A percentile compares a stretch with the other conserved stretches of the same genome.
phyloP scores from a whole-genome alignment of 2,329 filamentous ascomycete genomes.

The Microsporum canis region DNA sequence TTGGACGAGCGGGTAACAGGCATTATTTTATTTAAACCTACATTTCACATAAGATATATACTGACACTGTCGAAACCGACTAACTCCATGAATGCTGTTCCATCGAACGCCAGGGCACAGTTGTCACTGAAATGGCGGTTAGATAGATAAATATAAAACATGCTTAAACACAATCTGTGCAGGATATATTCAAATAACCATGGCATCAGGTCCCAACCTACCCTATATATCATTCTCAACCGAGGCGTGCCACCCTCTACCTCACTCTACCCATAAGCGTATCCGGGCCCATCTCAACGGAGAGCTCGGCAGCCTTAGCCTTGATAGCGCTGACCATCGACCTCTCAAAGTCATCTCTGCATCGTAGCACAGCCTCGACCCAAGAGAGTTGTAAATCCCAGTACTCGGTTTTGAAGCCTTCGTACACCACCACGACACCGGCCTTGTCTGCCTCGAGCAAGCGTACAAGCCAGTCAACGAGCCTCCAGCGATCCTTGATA shows the following conservation, averaged over 20 bases:
- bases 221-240: not conserved
- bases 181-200: not conserved
- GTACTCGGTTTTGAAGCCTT: constrained; percentile 70
- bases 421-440: constrained; percentile 64
- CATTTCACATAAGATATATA: not conserved
- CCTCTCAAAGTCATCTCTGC: constrained; percentile 87
- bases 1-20: not conserved
- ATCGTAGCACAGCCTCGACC: constrained; percentile 83
- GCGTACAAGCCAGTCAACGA: constrained; percentile 70
- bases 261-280: constrained; percentile 94
- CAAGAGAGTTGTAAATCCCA: constrained; percentile 92
- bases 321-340: constrained; percentile 82
- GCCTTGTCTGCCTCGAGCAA: constrained; percentile 65
- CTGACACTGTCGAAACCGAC: not conserved
- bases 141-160: not conserved
- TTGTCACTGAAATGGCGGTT: not conserved
- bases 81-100: constrained; percentile 1
- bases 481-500: constrained; percentile 87
- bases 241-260: not conserved
- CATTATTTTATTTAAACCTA: not conserved
- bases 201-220: not conserved
- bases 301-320: constrained; percentile 72
- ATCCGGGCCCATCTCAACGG: constrained; percentile 67
- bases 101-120: not conserved
- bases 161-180: not conserved